Base-by-base conservation (phyloP, 495 filamentous ascomycete species). In the Xylaria scruposa region DNA sequence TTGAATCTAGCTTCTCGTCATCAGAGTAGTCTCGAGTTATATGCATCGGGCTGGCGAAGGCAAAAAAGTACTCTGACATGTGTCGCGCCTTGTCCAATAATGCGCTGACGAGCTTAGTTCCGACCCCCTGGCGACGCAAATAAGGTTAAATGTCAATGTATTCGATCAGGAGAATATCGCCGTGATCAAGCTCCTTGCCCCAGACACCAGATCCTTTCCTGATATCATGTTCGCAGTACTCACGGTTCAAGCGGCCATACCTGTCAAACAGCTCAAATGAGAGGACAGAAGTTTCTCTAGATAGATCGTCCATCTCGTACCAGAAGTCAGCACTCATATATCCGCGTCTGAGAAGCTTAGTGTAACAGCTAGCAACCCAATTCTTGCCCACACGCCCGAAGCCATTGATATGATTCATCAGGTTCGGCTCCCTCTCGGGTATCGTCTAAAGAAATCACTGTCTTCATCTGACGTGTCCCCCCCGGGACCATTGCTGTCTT, bases 131-230 rank as follows among this genome's bases (percentile, higher is more conserved):
- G 36, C 36, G 59, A 44, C 59, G 59, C 31, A 36, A 62, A 62
- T 21, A 36, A 44, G 59, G 59, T n/a, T 62, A 3, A 44, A 40
- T 44, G 7, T 60, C 49, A 65, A 79, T 60, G 46, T 74, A 70
- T 71, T 80, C 73, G 31, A 80, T 70, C n/a, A 79, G 46, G 59
- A 81, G 71, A 74, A 80, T 73, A 70, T 73, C 72, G 60, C 76
- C 78, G 66, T 73, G 12, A 74, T 81, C 73, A 63, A 81, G 74
- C 72, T 81, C 75, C 26, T 75, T 70, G 54, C 72, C 73, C 75
- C 74, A 82, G 56, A 78, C 68, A 58, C 78, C 78, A 56, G 75
- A 77, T 70, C 78, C 80, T 73, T 73, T 78, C 72, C 75, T 72
- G 38, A 78, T 73, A 19, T 68, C 68, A 73, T 80, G 76, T 29